Percentiles rank a stretch among this genome's conserved stretches.
phyloP scores from a whole-genome alignment of 2,329 filamentous ascomycete species.

The Emergomyces pasteurianus region DNA sequence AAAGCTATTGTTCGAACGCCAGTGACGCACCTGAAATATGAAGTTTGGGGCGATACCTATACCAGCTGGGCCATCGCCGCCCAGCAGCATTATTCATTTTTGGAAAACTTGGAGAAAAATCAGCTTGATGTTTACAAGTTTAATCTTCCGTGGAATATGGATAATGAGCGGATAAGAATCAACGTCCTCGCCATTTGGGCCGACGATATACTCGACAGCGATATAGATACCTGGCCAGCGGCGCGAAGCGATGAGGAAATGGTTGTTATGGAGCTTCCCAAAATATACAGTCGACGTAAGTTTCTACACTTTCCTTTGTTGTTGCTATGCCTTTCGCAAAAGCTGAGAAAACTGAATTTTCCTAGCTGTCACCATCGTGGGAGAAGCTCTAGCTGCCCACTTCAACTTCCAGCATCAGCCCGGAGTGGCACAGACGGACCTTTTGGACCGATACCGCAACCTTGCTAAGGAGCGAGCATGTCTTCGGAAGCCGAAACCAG shows the following conservation, averaged over 20 bases:
- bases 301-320: neutral
- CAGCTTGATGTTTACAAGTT: slow-evolving; percentile 35
- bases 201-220: slow-evolving; percentile 38
- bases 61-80: slow-evolving; percentile 40
- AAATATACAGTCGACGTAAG: neutral
- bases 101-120: slow-evolving; percentile 40
- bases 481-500: neutral
- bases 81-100: slow-evolving; percentile 33
- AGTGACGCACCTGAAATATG: slow-evolving; percentile 39
- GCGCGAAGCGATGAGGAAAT: neutral
- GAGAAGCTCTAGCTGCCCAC: neutral
- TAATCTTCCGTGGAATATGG: slow-evolving; percentile 2
- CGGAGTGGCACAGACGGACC: slow-evolving; percentile 30
- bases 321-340: slow-evolving; percentile 16
- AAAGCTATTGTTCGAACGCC: slow-evolving; percentile 31
- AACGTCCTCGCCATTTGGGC: slow-evolving; percentile 45
- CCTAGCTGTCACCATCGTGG: neutral
- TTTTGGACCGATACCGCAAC: slow-evolving; percentile 41
- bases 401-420: slow-evolving; percentile 1
- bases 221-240: slow-evolving; percentile 12
- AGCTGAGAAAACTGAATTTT: slow-evolving; percentile 28
- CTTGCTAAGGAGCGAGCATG: slow-evolving; percentile 36
- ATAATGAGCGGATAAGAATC: slow-evolving; percentile 40
- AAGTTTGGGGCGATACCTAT: slow-evolving; percentile 33
- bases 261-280: slow-evolving; percentile 1